These are phyloP conservation scores for Fraxinus platypoda DNA, from an alignment of 305 asterid genomes.

Conservation along the genomic window DNA sequence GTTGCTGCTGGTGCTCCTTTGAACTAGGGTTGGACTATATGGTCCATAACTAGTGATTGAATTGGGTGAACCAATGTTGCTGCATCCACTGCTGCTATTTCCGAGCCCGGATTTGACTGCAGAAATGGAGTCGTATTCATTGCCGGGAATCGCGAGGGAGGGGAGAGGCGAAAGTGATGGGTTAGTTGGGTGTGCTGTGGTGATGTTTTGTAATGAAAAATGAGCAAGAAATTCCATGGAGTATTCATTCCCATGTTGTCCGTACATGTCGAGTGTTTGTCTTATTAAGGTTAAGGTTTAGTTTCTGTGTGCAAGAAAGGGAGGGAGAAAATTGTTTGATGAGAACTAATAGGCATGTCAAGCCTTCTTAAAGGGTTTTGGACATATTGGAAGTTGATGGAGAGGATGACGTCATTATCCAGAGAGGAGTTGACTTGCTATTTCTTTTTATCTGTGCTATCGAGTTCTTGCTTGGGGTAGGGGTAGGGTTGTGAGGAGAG, in stretches of 20 bases:
- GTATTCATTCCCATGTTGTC: slow-evolving; percentile 34
- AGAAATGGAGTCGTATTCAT: slow-evolving; percentile 46
- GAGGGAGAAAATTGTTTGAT: slow-evolving; percentile 8
- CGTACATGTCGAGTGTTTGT: slow-evolving; percentile 42
- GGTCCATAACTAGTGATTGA: slow-evolving; percentile 37
- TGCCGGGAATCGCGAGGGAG: slow-evolving; percentile 41
- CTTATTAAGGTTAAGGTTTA: slow-evolving; percentile 15
- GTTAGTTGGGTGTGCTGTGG: slow-evolving; percentile 3
- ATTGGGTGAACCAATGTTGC: slow-evolving; percentile 64
- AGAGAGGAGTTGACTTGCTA: slow-evolving; percentile 51
- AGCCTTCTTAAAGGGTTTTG: slow-evolving; percentile 49
- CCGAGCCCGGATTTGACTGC: slow-evolving; percentile 50
- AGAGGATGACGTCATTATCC: slow-evolving; percentile 51
- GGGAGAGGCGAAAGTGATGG: slow-evolving; percentile 38
- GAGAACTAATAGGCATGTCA: slow-evolving; percentile 20
- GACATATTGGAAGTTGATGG: slow-evolving; percentile 54
- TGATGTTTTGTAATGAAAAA: slow-evolving; percentile 23
- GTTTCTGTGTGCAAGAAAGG: not conserved
- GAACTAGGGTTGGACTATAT: slow-evolving; percentile 40
- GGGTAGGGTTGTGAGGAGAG: not conserved
- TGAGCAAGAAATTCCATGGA: slow-evolving; percentile 35
- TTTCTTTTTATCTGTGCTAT: slow-evolving; percentile 31
- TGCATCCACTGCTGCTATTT: slow-evolving; percentile 61
- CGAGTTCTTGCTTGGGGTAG: not conserved
- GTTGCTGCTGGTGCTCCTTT: slow-evolving; percentile 62